phyloP scores from a whole-genome alignment of 257 asterid genomes.

The Solanum lycopersicoides region DNA sequence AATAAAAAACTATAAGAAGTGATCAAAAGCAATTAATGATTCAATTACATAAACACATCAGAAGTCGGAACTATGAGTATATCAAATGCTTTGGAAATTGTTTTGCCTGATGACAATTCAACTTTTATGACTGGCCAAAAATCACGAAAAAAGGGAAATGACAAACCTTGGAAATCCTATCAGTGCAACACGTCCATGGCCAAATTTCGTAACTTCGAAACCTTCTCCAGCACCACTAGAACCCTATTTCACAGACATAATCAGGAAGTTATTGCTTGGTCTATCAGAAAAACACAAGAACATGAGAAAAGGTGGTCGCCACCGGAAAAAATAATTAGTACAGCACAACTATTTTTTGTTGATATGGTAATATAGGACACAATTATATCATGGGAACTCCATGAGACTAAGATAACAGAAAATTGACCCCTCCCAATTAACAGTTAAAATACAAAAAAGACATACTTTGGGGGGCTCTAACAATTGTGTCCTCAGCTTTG shows the following conservation, averaged over 20 bases:
- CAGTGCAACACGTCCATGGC: conserved; percentile 95
- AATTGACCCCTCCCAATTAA: neutral
- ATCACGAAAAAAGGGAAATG: neutral
- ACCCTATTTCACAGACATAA: conserved; percentile 42
- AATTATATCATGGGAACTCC: neutral
- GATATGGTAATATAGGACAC: neutral
- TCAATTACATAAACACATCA: neutral
- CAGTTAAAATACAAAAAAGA: neutral
- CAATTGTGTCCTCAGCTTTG: conserved; percentile 94
- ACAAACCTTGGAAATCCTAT: conserved; percentile 97
- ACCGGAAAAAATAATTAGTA: neutral
- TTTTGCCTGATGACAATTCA: neutral
- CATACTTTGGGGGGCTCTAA: conserved; percentile 99
- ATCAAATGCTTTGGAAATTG: neutral
- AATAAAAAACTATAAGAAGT: neutral
- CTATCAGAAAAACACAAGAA: neutral
- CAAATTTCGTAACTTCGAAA: conserved; percentile 94
- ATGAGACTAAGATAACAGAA: neutral
- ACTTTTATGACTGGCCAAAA: neutral
- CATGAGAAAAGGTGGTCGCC: neutral
- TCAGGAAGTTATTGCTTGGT: neutral
- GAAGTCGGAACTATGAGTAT: neutral
- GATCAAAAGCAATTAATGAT: neutral
- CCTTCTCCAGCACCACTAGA: conserved; percentile 99
- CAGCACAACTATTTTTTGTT: neutral